A percentile compares a stretch with the other conserved stretches of the same genome.
These are phyloP conservation scores for Pseudogymnoascus sp. DNA, from an alignment of 2,329 filamentous ascomycete species.

Conservation along the genomic window DNA sequence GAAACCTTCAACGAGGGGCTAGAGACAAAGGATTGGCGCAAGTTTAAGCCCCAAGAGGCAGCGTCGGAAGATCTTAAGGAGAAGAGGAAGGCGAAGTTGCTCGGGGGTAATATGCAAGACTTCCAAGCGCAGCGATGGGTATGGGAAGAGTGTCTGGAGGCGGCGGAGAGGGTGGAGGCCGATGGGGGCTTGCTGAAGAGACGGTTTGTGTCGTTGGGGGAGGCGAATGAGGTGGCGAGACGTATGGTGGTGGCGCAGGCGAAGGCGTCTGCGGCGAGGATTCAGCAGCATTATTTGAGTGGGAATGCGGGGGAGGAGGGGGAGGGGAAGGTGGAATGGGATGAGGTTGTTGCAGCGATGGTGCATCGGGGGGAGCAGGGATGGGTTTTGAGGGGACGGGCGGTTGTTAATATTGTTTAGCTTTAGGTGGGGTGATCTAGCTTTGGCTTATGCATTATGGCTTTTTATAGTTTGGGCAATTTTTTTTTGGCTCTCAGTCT, in stretches of 20 bases:
- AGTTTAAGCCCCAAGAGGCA: slow-evolving; percentile 9
- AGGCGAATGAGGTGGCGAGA: slow-evolving; percentile 53
- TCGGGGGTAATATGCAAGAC: neutral
- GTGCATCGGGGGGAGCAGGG: neutral
- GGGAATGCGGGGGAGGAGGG: neutral
- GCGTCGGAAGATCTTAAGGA: slow-evolving; percentile 7
- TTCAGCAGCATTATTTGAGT: neutral
- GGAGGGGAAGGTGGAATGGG: neutral
- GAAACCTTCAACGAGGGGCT: neutral
- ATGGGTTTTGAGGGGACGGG: neutral
- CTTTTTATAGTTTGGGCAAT: neutral
- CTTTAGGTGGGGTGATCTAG: neutral
- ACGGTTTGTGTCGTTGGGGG: slow-evolving; percentile 45
- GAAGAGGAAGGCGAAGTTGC: neutral
- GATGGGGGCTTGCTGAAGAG: slow-evolving; percentile 33
- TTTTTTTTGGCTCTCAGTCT: neutral
- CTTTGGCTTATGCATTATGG: neutral
- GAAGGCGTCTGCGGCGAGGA: neutral
- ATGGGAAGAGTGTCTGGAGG: slow-evolving; percentile 33
- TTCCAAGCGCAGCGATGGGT: neutral
- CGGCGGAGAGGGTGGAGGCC: slow-evolving; percentile 17
- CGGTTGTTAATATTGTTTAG: slow-evolving; percentile 4
- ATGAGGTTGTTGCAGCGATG: neutral
- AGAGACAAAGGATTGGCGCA: neutral
- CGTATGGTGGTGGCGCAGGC: slow-evolving; percentile 23